Base-by-base conservation (phyloP, 2,329 filamentous ascomycete species). In the Colletotrichum sp. region DNA sequence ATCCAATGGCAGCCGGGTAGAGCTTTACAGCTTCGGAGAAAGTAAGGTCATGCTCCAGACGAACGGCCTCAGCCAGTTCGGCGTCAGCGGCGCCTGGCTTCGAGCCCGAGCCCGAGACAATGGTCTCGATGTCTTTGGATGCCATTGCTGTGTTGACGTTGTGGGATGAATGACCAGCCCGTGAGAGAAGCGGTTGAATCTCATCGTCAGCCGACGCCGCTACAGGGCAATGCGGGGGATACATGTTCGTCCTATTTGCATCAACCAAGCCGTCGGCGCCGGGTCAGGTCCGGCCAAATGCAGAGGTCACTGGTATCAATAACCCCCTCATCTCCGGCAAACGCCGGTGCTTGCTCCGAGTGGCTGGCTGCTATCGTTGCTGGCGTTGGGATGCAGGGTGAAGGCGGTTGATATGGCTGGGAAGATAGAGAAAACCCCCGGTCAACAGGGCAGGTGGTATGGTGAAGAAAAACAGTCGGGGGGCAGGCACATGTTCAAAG, bases 1-100 rank as follows among this genome's bases (percentile, higher is more conserved):
- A 92, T 18, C 79, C 82, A 24, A 87, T 85, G 9, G 86, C 86
- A 31, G 83, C 82, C 16, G 86, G 86, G 72, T 87, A 88, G 43
- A 86, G 80, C 66, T 78, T 81, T 69, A 84, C 77, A 0, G 86
- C 85, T 43, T 87, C 76, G 66, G 78, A 69, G 75, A 88, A 86
- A 31, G 78, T 79, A 65, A 74, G 31, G 29, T 78, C 78, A 75
- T 85, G 84, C 76, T 87, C 86, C 6, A 82, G 78, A 74, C 81
- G 80, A 68, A 85, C 82, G 33, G 84, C 84, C 66, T 84, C 82
- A 31, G 78, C 77, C 59, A 83, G 76, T 36, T 79, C 78, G 34
- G 76, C 73, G 38, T 78, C 74, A 24, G 63, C 57, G 16, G 31
- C 36, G n/a, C 24, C 36, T 16, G 69, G 47, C 38, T 73, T 73